Conservation (phyloP, 495 filamentous ascomycete species). For the Lasiosphaeria miniovina region DNA sequence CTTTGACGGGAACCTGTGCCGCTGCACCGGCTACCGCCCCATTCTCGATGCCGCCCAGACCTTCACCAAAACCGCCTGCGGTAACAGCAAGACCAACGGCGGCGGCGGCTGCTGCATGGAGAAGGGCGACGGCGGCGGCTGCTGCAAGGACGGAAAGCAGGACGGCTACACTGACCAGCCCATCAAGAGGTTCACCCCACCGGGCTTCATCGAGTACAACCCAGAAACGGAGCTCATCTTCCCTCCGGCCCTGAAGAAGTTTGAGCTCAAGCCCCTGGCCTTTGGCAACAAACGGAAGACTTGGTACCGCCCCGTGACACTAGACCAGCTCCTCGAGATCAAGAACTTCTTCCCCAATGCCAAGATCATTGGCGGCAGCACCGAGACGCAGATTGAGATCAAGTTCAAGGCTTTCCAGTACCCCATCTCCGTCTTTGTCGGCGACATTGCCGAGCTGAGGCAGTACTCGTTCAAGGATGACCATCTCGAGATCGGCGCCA, state of each 20-base stretch:
- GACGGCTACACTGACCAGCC: constrained; percentile 44
- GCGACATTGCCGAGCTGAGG: constrained; percentile 85
- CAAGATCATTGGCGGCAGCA: constrained; percentile 94
- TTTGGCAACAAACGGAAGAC: constrained; percentile 94
- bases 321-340: constrained; percentile 87
- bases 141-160: constrained; percentile 51
- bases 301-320: constrained; percentile 87
- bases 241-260: constrained; percentile 76
- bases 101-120: constrained; percentile 71
- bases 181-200: constrained; percentile 71
- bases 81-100: constrained; percentile 57
- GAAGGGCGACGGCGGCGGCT: constrained; percentile 49
- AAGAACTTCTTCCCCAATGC: constrained; percentile 80
- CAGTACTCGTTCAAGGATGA: constrained; percentile 76
- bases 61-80: constrained; percentile 55
- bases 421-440: constrained; percentile 82
- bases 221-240: constrained; percentile 95
- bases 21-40: constrained; percentile 92
- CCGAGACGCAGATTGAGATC: constrained; percentile 96
- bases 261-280: constrained; percentile 74
- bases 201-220: constrained; percentile 88
- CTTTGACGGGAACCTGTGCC: constrained; percentile 93
- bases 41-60: constrained; percentile 89
- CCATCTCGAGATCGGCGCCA: constrained; percentile 83
- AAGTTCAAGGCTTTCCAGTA: constrained; percentile 97